Evolutionary conservation across 306 rosid genomes (phyloP).

Genomic region (cucumber (Cucumis sativus)): Cucumber_9930_V3 NC_026655.2:21655001-21655500

Average conservation of each 20-base stretch:
- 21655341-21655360: constrained; percentile 20
- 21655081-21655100: constrained; percentile 2
- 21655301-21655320: constrained; percentile 66
- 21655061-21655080: background rate
- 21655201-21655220: constrained; percentile 93
- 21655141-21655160: constrained; percentile 94
- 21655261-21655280: constrained; percentile 79
- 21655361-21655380: background rate
- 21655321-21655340: constrained; percentile 47
- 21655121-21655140: constrained; percentile 95
- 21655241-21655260: constrained; percentile 85
- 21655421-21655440: background rate
- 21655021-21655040: background rate
- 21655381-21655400: background rate
- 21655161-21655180: constrained; percentile 82
- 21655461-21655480: background rate
- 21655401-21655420: background rate
- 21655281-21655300: constrained; percentile 98
- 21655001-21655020: background rate
- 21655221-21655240: constrained; percentile 92
- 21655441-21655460: background rate
- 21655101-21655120: constrained; percentile 91
- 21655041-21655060: background rate
- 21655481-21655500: background rate
- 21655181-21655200: constrained; percentile 80